Evolutionary conservation across 2,329 filamentous ascomycete genomes (phyloP).

Genomic region (Ceratocystis papillata): DNA sequence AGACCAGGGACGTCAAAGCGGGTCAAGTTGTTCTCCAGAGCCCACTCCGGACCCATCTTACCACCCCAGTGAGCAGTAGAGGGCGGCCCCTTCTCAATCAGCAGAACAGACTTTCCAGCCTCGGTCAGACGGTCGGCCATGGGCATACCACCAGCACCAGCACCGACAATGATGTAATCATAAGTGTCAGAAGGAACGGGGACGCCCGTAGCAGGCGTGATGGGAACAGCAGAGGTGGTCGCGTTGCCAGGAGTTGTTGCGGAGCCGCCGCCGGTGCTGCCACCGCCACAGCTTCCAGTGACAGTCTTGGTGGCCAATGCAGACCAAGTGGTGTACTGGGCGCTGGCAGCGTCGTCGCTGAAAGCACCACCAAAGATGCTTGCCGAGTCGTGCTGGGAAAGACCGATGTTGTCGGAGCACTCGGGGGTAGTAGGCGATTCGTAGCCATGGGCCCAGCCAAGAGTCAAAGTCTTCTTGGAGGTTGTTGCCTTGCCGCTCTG

Average conservation of each 20-base stretch:
- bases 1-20: conserved; percentile 62
- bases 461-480: conserved; percentile 35
- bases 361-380: conserved; percentile 38
- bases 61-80: conserved; percentile 57
- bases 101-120: conserved; percentile 52
- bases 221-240: conserved; percentile 30
- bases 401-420: conserved; percentile 37
- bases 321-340: conserved; percentile 35
- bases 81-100: conserved; percentile 50
- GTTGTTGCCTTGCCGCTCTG: conserved; percentile 37
- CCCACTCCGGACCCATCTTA: conserved; percentile 50
- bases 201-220: conserved; percentile 7
- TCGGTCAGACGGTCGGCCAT: conserved; percentile 49
- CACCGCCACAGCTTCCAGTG: conserved; percentile 30
- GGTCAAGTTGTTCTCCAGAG: conserved; percentile 50
- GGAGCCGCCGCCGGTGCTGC: neutral
- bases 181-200: conserved; percentile 27
- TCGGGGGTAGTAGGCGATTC: conserved; percentile 35
- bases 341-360: conserved; percentile 27
- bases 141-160: conserved; percentile 50
- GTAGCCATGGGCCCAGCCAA: conserved; percentile 48
- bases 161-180: conserved; percentile 55
- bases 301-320: conserved; percentile 36
- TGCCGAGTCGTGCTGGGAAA: conserved; percentile 43
- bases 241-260: conserved; percentile 26